A percentile compares a stretch with the other conserved stretches of the same genome.
phyloP scores from a whole-genome alignment of 495 filamentous ascomycete species.

The Chaetomium cochliodes region DNA sequence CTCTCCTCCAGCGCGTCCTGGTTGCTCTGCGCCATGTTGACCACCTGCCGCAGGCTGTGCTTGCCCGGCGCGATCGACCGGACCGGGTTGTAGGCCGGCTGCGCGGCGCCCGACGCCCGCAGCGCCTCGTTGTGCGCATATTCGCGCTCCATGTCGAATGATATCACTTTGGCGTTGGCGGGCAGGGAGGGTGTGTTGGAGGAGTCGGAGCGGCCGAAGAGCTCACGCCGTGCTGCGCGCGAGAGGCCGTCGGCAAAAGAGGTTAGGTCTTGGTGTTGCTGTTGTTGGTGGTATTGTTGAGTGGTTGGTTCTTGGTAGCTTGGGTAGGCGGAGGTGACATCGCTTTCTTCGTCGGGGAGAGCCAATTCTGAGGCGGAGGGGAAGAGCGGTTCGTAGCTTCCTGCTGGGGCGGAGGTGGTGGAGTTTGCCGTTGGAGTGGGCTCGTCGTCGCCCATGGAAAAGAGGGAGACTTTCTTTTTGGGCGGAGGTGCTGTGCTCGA shows the following conservation, averaged over 20 bases:
- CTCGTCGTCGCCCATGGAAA: slow-evolving; percentile 45
- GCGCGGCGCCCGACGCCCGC: slow-evolving; percentile 64
- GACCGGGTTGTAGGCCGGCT: slow-evolving; percentile 74
- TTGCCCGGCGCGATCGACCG: slow-evolving; percentile 83
- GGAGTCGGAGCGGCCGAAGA: slow-evolving; percentile 67
- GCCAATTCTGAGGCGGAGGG: slow-evolving; percentile 4
- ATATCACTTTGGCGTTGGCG: slow-evolving; percentile 55
- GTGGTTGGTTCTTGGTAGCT: slow-evolving; percentile 19
- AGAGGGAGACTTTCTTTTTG: slow-evolving; percentile 47
- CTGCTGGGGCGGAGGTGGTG: slow-evolving; percentile 19
- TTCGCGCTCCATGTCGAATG: slow-evolving; percentile 83
- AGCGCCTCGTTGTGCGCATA: slow-evolving; percentile 79
- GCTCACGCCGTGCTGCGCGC: slow-evolving; percentile 67
- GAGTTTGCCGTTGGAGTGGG: background rate
- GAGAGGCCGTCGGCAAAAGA: slow-evolving; percentile 72
- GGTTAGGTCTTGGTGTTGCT: slow-evolving; percentile 47
- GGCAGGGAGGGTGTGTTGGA: slow-evolving; percentile 29
- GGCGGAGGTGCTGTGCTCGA: slow-evolving; percentile 26
- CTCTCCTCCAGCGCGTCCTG: slow-evolving; percentile 83
- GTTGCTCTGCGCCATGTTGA: slow-evolving; percentile 75
- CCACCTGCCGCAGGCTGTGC: slow-evolving; percentile 81
- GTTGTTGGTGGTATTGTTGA: slow-evolving; percentile 24
- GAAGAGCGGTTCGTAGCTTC: slow-evolving; percentile 48
- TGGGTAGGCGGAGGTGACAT: slow-evolving; percentile 37
- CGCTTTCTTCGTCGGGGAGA: slow-evolving; percentile 7